Evolutionary conservation across 306 rosid genomes (phyloP), one percentile per base, ranked within the genome.

Genomic region (Ammopiptanthus mongolicus): DNA sequence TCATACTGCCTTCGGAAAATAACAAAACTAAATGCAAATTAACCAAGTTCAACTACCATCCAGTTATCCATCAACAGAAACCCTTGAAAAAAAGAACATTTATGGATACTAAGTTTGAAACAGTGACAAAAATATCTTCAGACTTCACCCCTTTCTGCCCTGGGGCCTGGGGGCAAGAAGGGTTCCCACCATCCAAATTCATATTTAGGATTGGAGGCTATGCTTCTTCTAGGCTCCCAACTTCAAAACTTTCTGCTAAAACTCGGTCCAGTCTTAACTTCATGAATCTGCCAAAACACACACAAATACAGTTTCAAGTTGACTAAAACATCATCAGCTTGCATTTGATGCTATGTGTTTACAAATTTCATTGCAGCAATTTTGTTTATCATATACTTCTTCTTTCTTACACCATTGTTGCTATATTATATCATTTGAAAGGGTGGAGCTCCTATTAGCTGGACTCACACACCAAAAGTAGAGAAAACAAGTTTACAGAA

Each of bases 201-300:
- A 71, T 96, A 96, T 83, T 96, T 96, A 5, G 92, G 82, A 73
- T 96, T n/a, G n/a, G n/a, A n/a, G n/a, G n/a, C n/a, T n/a, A 77
- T 23, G 97, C 98, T 79, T 89, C 92, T 76, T 90, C 92, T 51
- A 90, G 55, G 80, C 84, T 89, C 57, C 83, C 88, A 37, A 96
- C 90, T 82, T 89, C 91, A 25, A 84, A 96, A 76, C 90, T 90
- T 64, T 84, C 96, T 6, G 87, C 55, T 65, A 96, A 85, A 62
- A 96, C 99, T 78, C 99, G 84, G 84, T 96, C 99, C 84, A 96
- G 87, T 88, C 99, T 89, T 74, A 96, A 84, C 87, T 92, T 96
- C 99, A 96, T 96, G 84, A 89, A 96, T 82, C 99, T 96, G 93
- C 59, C 73, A 78, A 75, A 77, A 77, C 28, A 25, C 28, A 74